phyloP scores from a whole-genome alignment of 768 basidiomycete genomes.

The Rhizopogon sp. region DNA sequence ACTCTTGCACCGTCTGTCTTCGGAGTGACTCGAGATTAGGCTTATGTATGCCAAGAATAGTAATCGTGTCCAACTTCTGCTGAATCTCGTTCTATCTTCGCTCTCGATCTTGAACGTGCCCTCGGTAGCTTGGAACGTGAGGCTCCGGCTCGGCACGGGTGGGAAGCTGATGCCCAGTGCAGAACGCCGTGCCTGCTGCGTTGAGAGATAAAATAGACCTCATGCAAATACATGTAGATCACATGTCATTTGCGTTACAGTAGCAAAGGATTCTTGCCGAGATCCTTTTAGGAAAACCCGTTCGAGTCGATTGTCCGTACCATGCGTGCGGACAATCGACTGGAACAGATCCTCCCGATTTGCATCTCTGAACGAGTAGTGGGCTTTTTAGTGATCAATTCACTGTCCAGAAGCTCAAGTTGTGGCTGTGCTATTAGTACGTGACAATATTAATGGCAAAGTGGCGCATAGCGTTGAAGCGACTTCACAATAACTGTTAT shows the following conservation, averaged over 20 bases:
- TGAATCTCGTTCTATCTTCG: constrained; percentile 28
- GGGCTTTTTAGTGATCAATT: too few species aligned
- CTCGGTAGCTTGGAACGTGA: constrained; percentile 38
- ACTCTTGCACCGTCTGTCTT: constrained; percentile 26
- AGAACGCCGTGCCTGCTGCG: constrained; percentile 44
- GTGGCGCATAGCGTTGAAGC: neutral
- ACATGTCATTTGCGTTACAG: too few species aligned
- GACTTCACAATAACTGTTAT: neutral
- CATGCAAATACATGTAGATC: too few species aligned
- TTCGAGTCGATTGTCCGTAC: too few species aligned
- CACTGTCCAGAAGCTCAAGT: too few species aligned
- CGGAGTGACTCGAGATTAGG: constrained; percentile 34
- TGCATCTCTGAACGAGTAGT: too few species aligned
- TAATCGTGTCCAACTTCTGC: constrained; percentile 47
- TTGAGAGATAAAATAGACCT: constrained; percentile 55
- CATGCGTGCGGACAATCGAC: too few species aligned
- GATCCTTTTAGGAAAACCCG: too few species aligned
- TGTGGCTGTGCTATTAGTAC: neutral
- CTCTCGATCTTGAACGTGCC: constrained; percentile 34
- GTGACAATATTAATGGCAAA: neutral
- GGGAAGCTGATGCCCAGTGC: constrained; percentile 56
- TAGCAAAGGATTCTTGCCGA: too few species aligned
- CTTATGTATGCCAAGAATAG: constrained; percentile 50
- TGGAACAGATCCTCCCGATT: too few species aligned
- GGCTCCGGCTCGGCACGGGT: constrained; percentile 44